Percentiles rank a stretch among this genome's conserved stretches.
Evolutionary conservation across 1,284 basidiomycete genomes (phyloP).

Genomic region (Ceratobasidium sp.): DNA sequence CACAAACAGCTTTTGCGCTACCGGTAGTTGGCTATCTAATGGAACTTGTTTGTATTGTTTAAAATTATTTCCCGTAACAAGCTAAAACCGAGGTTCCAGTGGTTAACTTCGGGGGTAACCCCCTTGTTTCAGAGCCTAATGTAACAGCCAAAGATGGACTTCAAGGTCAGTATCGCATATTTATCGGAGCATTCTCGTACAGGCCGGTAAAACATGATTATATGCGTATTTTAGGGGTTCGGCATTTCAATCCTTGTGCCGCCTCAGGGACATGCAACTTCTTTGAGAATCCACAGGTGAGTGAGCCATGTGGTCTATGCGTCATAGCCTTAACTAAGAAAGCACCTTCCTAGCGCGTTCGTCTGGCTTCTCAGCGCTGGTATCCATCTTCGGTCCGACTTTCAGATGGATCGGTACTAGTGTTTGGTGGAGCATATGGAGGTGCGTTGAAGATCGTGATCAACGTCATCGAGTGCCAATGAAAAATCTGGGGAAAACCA

Average conservation of each 20-base stretch:
- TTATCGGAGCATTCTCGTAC: background rate
- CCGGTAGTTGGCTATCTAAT: constrained; percentile 80
- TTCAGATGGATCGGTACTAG: constrained; percentile 83
- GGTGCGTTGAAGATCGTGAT: constrained; percentile 57
- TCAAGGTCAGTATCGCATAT: constrained; percentile 63
- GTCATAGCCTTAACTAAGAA: background rate
- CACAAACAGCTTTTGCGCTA: constrained; percentile 91
- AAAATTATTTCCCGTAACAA: background rate
- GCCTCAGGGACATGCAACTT: constrained; percentile 67
- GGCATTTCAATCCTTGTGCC: constrained; percentile 77
- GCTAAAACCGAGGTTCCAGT: constrained; percentile 54
- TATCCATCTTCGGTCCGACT: constrained; percentile 80
- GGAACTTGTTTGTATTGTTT: constrained; percentile 64
- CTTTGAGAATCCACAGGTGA: constrained; percentile 70
- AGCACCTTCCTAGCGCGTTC: constrained; percentile 60
- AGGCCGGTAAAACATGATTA: background rate
- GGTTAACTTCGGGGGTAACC: constrained; percentile 83
- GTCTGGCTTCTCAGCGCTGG: constrained; percentile 82
- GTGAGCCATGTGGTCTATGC: background rate
- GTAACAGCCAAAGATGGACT: constrained; percentile 75
- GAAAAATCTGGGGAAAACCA: constrained; percentile 56
- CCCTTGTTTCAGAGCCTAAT: constrained; percentile 74
- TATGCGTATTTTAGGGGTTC: constrained; percentile 58
- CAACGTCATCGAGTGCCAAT: background rate
- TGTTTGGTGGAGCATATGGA: constrained; percentile 75